Conservation (phyloP, 1,139 yeast species). For the Candida sp. region DNA sequence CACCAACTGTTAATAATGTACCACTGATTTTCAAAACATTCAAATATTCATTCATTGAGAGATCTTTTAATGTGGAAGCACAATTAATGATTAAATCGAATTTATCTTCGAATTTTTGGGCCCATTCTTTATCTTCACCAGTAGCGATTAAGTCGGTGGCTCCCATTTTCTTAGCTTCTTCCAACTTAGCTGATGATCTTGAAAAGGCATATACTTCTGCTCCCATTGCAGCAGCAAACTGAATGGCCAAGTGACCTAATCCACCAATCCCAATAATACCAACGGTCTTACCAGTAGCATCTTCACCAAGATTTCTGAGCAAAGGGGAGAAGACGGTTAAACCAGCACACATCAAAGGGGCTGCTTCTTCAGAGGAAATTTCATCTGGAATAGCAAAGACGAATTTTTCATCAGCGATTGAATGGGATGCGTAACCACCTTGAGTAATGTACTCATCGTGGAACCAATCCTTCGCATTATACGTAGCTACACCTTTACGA, state of each 20-base stretch:
- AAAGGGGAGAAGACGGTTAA: slow-evolving; percentile 58
- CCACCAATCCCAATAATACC: slow-evolving; percentile 46
- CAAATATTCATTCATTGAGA: slow-evolving; percentile 25
- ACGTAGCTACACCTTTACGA: slow-evolving; percentile 36
- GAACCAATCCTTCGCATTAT: slow-evolving; percentile 32
- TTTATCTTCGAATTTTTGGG: slow-evolving; percentile 18
- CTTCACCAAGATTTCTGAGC: slow-evolving; percentile 23
- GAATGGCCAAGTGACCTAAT: slow-evolving; percentile 36
- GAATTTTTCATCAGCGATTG: slow-evolving; percentile 44
- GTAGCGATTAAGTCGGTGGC: slow-evolving; percentile 35
- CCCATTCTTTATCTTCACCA: slow-evolving; percentile 26
- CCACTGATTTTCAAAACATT: slow-evolving; percentile 37
- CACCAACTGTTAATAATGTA: slow-evolving; percentile 50
- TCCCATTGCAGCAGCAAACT: slow-evolving; percentile 36
- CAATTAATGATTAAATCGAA: slow-evolving; percentile 47
- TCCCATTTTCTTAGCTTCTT: slow-evolving; percentile 30
- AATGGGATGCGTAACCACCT: slow-evolving; percentile 62
- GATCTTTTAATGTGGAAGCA: slow-evolving; percentile 36
- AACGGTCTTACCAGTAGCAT: slow-evolving; percentile 25
- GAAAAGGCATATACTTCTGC: slow-evolving; percentile 36
- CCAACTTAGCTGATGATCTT: slow-evolving; percentile 27
- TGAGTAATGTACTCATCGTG: slow-evolving; percentile 39
- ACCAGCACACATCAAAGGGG: slow-evolving; percentile 68
- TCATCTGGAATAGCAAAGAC: slow-evolving; percentile 52
- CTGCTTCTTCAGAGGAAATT: slow-evolving; percentile 43